Base-by-base conservation (phyloP, 768 basidiomycete species). In the Lepiota brunneoincarnata region DNA sequence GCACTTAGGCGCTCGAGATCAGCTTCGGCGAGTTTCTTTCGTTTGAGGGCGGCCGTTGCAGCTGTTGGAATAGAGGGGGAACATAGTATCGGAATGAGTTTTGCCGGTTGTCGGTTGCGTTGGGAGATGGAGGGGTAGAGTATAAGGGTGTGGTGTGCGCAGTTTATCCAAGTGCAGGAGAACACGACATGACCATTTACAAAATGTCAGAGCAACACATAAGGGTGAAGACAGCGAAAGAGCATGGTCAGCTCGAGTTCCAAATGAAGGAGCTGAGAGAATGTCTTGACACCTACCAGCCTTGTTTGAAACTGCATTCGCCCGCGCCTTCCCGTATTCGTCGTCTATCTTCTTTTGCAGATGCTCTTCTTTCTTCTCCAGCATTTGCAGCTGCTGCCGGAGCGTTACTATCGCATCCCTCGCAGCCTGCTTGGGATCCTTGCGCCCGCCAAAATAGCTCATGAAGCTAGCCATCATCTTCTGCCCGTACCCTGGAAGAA, bases 361-460 rank as follows among this genome's bases (percentile, higher is more conserved):
- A 70, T 91, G 80, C 69, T 98, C 96, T 76, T 98, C 97, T 79
- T 96, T 98, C 92, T 98, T 99, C 83, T 98, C 94, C 61, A 98
- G 85, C 86, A 96, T 89, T 72, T 92, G 84, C 58, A 98, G 81
- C 69, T 98, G 94, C 73, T 96, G 89, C 64, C 96, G 84, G 61
- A 99, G 78, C 41, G 80, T 81, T 56, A 98, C 89, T 69, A 99
- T 99, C 44, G 97, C 92, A 67, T 97, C 92, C 59, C 93, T 81
- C 41, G 96, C 87, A 23, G 86, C 76, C 72, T 89, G 84, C 71
- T 90, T 91, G 20, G 91, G 80, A 66, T 95, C 89, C 61, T 84
- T 82, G 59, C 85, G 81, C 46, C 88, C 86, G 11, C 87, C 88
- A 69, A 99, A 93, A 76, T 89, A 96, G 68, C 85, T 88, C 86